Percentiles rank a stretch among this genome's conserved stretches.
Conservation (phyloP, 2,329 filamentous ascomycete species). For the Ophiostoma angusticollis region DNA sequence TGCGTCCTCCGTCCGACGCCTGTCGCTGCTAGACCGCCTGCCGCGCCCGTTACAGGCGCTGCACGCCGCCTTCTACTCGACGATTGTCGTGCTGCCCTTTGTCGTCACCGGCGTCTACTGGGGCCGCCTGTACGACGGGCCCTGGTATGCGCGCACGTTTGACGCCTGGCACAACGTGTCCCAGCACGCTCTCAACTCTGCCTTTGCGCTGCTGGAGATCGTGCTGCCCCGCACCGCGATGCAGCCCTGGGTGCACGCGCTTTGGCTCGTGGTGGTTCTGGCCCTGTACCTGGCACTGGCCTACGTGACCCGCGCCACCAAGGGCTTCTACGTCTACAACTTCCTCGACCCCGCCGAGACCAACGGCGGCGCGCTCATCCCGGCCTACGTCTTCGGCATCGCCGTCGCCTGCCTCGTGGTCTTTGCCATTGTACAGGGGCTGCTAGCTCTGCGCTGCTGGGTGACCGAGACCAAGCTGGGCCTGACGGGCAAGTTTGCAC, state of each 20-base stretch:
- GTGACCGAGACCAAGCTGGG: slow-evolving; percentile 34
- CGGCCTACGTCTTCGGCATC: slow-evolving; percentile 52
- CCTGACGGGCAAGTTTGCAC: slow-evolving; percentile 26
- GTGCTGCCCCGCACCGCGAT: slow-evolving; percentile 51
- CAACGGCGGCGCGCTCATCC: slow-evolving; percentile 38
- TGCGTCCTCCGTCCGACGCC: too few relatives aligned
- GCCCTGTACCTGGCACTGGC: slow-evolving; percentile 60
- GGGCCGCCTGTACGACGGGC: slow-evolving; percentile 41
- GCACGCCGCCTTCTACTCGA: slow-evolving; percentile 52
- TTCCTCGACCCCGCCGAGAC: slow-evolving; percentile 55
- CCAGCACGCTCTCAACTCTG: slow-evolving; percentile 61
- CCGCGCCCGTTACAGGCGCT: slow-evolving; percentile 51
- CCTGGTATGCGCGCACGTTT: slow-evolving; percentile 40
- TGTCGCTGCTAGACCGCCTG: slow-evolving; percentile 44
- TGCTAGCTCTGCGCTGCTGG: slow-evolving; percentile 38
- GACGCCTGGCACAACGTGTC: slow-evolving; percentile 54
- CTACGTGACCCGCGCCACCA: slow-evolving; percentile 56
- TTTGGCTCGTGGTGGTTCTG: slow-evolving; percentile 56
- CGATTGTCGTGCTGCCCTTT: slow-evolving; percentile 49
- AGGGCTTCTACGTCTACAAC: slow-evolving; percentile 63
- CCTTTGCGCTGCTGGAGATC: slow-evolving; percentile 66
- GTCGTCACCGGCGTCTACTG: slow-evolving; percentile 62
- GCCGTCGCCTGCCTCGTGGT: slow-evolving; percentile 38
- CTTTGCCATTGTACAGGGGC: slow-evolving; percentile 36
- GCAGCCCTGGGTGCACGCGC: slow-evolving; percentile 50